Evolutionary conservation across 768 basidiomycete species (phyloP).

Genomic region (Pleurotus pulmonarius): DNA sequence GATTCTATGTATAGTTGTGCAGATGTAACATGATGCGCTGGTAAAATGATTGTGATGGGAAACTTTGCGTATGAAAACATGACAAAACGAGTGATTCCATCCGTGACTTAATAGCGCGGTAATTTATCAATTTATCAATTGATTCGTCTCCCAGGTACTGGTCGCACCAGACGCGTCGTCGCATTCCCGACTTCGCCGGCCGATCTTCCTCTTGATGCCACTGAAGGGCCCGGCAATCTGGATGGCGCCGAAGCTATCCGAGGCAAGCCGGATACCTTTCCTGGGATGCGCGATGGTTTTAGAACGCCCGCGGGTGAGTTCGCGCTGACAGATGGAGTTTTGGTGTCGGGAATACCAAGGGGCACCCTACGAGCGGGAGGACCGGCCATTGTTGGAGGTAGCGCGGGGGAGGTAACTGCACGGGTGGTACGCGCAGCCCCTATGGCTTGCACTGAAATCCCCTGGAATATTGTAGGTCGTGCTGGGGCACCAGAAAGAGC

Average conservation of each 20-base stretch:
- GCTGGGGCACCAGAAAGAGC: neutral
- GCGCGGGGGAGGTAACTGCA: neutral
- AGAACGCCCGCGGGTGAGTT: neutral
- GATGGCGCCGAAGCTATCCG: conserved; percentile 4
- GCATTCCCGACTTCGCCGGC: neutral
- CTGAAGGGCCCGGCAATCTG: neutral
- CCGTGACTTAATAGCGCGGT: neutral
- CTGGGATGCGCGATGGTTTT: conserved; percentile 1
- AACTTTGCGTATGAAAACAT: neutral
- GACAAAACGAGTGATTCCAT: neutral
- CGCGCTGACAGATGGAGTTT: neutral
- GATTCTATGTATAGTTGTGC: neutral
- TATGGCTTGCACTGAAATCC: no score
- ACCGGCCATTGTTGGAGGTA: neutral
- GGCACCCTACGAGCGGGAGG: neutral
- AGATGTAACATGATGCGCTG: neutral
- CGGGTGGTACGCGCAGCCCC: neutral
- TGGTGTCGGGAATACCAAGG: neutral
- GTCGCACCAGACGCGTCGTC: neutral
- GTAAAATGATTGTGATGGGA: neutral
- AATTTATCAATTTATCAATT: neutral
- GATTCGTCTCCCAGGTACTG: neutral
- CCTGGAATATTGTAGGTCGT: neutral
- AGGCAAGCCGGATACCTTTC: neutral
- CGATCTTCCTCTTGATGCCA: neutral